These are phyloP conservation scores for Vicia faba DNA, from an alignment of 306 rosid species.

Conservation along the genomic window DNA sequence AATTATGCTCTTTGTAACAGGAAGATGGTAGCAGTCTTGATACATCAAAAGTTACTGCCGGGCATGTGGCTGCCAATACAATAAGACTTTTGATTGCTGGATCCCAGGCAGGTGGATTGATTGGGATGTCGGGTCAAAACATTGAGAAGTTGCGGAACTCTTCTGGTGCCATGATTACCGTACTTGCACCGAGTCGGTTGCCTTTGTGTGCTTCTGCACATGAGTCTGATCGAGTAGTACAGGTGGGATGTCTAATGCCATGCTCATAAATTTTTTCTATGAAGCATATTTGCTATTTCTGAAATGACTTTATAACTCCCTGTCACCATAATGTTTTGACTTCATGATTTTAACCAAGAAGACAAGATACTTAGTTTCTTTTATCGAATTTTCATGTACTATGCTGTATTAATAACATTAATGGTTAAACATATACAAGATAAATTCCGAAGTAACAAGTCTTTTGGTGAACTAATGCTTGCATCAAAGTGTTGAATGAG, in stretches of 20 bases:
- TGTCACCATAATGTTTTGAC: conserved; percentile 16
- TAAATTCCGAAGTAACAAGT: no score
- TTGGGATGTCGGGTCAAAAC: conserved; percentile 93
- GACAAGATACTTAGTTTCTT: background rate
- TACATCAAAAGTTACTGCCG: conserved; percentile 65
- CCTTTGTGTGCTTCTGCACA: conserved; percentile 96
- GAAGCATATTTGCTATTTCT: conserved; percentile 8
- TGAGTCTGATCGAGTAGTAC: conserved; percentile 95
- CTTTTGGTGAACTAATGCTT: conserved; percentile 5
- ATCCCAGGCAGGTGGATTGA: conserved; percentile 89
- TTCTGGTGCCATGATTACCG: conserved; percentile 76
- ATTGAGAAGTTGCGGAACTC: conserved; percentile 85
- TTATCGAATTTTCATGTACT: background rate
- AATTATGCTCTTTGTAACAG: conserved; percentile 46
- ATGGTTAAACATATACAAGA: no score
- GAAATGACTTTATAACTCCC: conserved; percentile 8
- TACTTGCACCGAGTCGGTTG: conserved; percentile 84
- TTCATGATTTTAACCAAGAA: conserved; percentile 13
- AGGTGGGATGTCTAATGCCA: conserved; percentile 54
- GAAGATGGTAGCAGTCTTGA: conserved; percentile 76
- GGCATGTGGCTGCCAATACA: conserved; percentile 93
- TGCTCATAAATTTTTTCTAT: conserved; percentile 11
- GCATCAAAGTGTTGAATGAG: conserved; percentile 18
- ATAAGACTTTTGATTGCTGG: conserved; percentile 95
- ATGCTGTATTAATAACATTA: conserved; percentile 10